Conservation (phyloP, 345 rosid species). For the Acer campestre region DNA sequence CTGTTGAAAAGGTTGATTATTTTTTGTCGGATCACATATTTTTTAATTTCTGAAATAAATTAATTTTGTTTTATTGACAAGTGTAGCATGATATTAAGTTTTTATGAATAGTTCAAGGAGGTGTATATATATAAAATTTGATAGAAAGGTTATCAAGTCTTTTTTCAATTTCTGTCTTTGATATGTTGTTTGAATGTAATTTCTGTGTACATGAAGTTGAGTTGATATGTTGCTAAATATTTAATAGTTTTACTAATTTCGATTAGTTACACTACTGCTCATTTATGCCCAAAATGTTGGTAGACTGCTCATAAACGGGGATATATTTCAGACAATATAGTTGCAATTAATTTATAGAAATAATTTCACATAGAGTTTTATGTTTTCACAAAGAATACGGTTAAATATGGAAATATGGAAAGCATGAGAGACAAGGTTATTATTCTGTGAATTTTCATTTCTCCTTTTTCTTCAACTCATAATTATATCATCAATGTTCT, state of each 20-base stretch:
- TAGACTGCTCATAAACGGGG: too few species aligned
- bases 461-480: too few species aligned
- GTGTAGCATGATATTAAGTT: constrained; percentile 7
- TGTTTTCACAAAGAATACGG: neutral
- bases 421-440: neutral
- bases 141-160: neutral
- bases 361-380: neutral
- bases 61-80: neutral
- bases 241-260: neutral
- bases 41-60: neutral
- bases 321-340: neutral
- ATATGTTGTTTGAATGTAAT: neutral
- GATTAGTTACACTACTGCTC: neutral
- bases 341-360: neutral
- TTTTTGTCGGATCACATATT: neutral
- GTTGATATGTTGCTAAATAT: neutral
- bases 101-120: neutral
- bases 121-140: neutral
- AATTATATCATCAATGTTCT: neutral
- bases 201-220: neutral
- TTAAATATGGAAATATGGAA: neutral
- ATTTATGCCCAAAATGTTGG: neutral
- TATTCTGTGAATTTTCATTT: neutral
- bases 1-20: neutral
- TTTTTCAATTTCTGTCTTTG: neutral